phyloP scores from a whole-genome alignment of 2,329 filamentous ascomycete species.

The Nemania serpens region DNA sequence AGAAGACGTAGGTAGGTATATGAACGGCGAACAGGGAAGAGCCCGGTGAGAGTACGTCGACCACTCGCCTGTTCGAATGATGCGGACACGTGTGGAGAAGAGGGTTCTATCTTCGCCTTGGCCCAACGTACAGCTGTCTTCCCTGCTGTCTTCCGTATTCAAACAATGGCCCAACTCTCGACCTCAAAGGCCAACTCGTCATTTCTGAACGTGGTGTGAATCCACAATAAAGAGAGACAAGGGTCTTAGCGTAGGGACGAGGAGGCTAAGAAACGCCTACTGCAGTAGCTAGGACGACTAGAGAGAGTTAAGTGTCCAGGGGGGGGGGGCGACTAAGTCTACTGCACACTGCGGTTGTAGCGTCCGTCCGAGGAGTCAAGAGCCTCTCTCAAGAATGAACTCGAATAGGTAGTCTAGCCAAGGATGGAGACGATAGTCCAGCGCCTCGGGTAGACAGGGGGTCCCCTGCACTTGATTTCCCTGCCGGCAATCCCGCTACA shows the following conservation, averaged over 20 bases:
- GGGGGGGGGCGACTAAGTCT: conserved; percentile 7
- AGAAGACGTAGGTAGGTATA: conserved; percentile 7
- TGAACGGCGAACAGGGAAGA: conserved; percentile 24
- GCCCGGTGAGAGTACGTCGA: conserved; percentile 21
- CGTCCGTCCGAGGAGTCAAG: conserved; percentile 10
- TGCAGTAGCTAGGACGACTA: conserved; percentile 28
- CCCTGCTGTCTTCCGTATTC: conserved; percentile 1
- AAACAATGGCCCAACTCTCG: conserved; percentile 14
- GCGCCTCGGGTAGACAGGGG: conserved; percentile 31
- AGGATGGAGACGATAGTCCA: conserved; percentile 25
- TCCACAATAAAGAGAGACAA: conserved; percentile 27
- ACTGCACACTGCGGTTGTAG: not conserved
- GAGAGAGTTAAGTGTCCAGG: conserved; percentile 10
- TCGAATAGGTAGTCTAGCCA: not conserved
- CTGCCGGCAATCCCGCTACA: conserved; percentile 36
- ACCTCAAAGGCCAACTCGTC: conserved; percentile 16
- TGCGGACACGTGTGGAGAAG: conserved; percentile 25
- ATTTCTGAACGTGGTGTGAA: conserved; percentile 30
- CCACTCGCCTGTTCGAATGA: conserved; percentile 20
- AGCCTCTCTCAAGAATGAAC: conserved; percentile 25
- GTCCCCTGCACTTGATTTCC: conserved; percentile 38
- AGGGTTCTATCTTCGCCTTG: conserved; percentile 17
- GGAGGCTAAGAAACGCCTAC: conserved; percentile 26
- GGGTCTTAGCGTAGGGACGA: conserved; percentile 27
- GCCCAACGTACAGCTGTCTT: no score